Evolutionary conservation across 1,284 basidiomycete genomes (phyloP).

Genomic region (Inonotus hispidus): DNA sequence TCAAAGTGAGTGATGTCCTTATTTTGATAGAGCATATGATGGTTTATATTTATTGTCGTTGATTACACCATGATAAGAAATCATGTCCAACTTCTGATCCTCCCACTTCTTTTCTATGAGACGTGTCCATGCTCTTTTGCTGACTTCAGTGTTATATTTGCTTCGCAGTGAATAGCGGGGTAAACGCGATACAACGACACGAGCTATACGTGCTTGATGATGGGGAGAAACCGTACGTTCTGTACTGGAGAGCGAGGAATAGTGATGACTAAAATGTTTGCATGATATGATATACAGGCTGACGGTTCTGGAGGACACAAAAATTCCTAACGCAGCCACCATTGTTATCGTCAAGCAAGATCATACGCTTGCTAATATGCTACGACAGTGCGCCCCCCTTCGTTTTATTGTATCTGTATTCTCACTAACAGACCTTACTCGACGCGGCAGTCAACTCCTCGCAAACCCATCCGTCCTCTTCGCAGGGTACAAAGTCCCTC

Average conservation of each 20-base stretch:
- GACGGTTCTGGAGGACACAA: conserved; percentile 91
- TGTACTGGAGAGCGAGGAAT: background rate
- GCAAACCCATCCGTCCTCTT: conserved; percentile 84
- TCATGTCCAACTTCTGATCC: conserved; percentile 31
- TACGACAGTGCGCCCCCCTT: conserved; percentile 71
- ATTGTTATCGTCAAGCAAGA: conserved; percentile 95
- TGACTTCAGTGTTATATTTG: background rate
- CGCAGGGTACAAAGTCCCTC: conserved; percentile 96
- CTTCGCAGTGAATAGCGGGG: conserved; percentile 29
- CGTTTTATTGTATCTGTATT: conserved; percentile 1
- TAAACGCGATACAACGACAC: conserved; percentile 93
- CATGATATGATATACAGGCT: conserved; percentile 47
- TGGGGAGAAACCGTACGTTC: conserved; percentile 83
- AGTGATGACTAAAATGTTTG: background rate
- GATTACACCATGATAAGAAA: conserved; percentile 47
- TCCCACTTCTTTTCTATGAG: background rate
- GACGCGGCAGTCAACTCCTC: conserved; percentile 70
- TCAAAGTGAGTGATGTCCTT: conserved; percentile 16
- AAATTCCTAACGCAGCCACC: conserved; percentile 95
- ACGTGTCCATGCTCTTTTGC: background rate
- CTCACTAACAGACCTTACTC: background rate
- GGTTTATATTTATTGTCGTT: conserved; percentile 66
- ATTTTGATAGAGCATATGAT: conserved; percentile 35
- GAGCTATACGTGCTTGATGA: conserved; percentile 91
- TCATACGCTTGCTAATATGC: conserved; percentile 95